phyloP scores from a whole-genome alignment of 2,329 filamentous ascomycete genomes.

The Trichophyton benhamiae region DNA sequence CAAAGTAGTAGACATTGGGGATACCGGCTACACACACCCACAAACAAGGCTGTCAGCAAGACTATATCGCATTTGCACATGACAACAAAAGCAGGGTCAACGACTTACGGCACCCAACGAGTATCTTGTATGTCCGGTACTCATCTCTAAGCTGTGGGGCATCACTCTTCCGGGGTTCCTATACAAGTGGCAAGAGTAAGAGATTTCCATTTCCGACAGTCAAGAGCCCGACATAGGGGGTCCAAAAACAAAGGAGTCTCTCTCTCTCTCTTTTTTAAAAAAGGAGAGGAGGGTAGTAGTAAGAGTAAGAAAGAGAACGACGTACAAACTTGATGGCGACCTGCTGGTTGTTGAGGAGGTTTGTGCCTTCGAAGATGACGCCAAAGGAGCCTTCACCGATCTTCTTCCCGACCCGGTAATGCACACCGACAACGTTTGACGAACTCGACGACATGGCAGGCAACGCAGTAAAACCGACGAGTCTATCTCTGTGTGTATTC shows the following conservation, averaged over 20 bases:
- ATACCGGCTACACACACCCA: conserved; percentile 82
- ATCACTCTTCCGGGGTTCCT: conserved; percentile 98
- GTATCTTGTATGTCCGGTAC: conserved; percentile 98
- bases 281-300: too few species aligned
- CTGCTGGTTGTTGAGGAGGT: conserved; percentile 96
- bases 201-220: neutral
- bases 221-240: conserved; percentile 6
- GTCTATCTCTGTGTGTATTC: too few species aligned
- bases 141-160: conserved; percentile 95
- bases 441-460: conserved; percentile 67
- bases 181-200: conserved; percentile 4
- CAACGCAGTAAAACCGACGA: neutral
- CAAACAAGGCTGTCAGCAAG: neutral
- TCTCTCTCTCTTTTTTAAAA: too few species aligned
- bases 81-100: neutral
- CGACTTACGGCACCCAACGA: conserved; percentile 93
- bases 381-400: conserved; percentile 98
- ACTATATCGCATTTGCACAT: neutral
- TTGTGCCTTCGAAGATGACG: conserved; percentile 97
- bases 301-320: conserved; percentile 19
- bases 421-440: conserved; percentile 95
- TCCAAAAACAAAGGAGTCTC: neutral
- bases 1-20: conserved; percentile 99
- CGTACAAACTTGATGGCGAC: conserved; percentile 98
- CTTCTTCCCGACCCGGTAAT: conserved; percentile 98